A percentile compares a stretch with the other conserved stretches of the same genome.
Conservation (phyloP, 495 filamentous ascomycete species). For the Aspergillus wentii region DNA sequence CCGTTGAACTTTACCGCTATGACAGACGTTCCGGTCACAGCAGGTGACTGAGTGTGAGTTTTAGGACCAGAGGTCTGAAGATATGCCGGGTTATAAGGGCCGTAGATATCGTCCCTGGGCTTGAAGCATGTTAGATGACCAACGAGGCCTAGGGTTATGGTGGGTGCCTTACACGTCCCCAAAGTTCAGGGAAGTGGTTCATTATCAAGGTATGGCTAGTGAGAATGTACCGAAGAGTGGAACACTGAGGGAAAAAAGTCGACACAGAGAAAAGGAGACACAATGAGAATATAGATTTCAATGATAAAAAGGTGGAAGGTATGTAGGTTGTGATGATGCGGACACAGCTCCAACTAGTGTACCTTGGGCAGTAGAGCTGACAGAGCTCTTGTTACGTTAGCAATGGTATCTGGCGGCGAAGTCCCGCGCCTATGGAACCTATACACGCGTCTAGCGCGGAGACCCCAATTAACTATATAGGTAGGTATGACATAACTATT, state of each 20-base stretch:
- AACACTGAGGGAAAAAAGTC: no score
- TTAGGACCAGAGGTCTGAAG: conserved; percentile 68
- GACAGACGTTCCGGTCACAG: conserved; percentile 95
- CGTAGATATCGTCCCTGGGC: conserved; percentile 95
- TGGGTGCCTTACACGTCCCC: conserved; percentile 76
- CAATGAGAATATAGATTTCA: conserved; percentile 13
- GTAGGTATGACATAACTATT: no score
- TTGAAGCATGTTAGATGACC: no score
- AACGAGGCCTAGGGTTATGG: no score
- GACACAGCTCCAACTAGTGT: conserved; percentile 8
- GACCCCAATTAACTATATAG: no score
- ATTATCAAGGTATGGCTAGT: no score
- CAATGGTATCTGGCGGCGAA: conserved; percentile 5
- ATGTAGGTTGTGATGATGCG: not conserved
- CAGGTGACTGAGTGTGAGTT: conserved; percentile 80
- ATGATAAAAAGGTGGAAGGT: conserved; percentile 15
- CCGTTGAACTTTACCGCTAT: conserved; percentile 91
- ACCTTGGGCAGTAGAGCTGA: conserved; percentile 41
- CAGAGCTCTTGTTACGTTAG: conserved; percentile 32
- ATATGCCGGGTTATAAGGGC: conserved; percentile 82
- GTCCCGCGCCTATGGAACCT: conserved; percentile 13
- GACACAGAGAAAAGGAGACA: conserved; percentile 9
- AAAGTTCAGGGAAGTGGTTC: conserved; percentile 94
- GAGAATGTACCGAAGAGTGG: not conserved
- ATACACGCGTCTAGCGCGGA: conserved; percentile 7